phyloP scores from a whole-genome alignment of 2,329 filamentous ascomycete genomes.

The Sporothrix curviconia region DNA sequence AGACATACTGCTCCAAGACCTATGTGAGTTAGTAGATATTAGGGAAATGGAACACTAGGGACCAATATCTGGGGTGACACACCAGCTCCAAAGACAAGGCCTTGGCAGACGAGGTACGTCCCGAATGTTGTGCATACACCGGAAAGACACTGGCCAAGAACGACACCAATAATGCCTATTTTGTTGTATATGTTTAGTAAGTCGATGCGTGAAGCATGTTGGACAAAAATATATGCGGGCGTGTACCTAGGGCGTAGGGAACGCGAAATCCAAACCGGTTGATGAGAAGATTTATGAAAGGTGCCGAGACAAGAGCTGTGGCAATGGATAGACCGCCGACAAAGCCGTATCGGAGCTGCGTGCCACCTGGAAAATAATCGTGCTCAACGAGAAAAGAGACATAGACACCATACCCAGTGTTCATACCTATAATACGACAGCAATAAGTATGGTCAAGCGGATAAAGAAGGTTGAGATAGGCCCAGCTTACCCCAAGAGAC shows the following conservation, averaged over 20 bases:
- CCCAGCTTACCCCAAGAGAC: conserved; percentile 2
- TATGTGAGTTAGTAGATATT: neutral
- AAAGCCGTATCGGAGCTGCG: conserved; percentile 10
- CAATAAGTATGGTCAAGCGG: neutral
- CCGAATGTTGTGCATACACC: conserved; percentile 8
- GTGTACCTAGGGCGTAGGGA: neutral
- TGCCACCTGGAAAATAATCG: conserved; percentile 8
- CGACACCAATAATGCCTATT: conserved; percentile 3
- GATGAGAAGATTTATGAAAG: neutral
- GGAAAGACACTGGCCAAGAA: conserved; percentile 9
- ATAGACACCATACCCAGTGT: conserved; percentile 11
- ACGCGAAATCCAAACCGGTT: neutral
- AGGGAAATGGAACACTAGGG: neutral
- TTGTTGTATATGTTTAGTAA: neutral
- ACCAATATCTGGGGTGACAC: neutral
- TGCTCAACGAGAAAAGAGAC: conserved; percentile 8
- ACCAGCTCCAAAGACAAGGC: conserved; percentile 10
- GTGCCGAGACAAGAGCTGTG: neutral
- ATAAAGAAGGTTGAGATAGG: too few species aligned
- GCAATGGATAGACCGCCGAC: conserved; percentile 12
- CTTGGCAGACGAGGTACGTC: conserved; percentile 12
- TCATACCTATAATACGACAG: conserved; percentile 2
- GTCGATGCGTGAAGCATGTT: too few species aligned
- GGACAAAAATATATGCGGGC: too few species aligned
- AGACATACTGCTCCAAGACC: neutral